Percentiles rank a stretch among this genome's conserved stretches.
These are phyloP conservation scores for Cercospora sp. DNA, from an alignment of 2,329 filamentous ascomycete species.

Conservation along the genomic window DNA sequence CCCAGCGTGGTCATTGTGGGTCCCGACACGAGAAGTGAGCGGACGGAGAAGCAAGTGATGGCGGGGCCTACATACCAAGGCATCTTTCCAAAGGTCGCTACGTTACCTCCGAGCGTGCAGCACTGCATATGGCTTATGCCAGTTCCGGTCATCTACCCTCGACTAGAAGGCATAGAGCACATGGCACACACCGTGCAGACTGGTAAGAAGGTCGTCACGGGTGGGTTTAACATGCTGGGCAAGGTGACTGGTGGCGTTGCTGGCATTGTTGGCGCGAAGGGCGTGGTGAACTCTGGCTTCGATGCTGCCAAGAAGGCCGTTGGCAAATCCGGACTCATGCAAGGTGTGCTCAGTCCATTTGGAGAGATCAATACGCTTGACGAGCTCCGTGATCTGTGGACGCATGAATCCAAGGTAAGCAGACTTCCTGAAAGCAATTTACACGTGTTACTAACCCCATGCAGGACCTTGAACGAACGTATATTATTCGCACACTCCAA, in stretches of 20 bases:
- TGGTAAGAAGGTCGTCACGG: slow-evolving; percentile 94
- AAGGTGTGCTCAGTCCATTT: slow-evolving; percentile 90
- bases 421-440: slow-evolving; percentile 14
- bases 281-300: slow-evolving; percentile 89
- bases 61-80: slow-evolving; percentile 96
- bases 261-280: slow-evolving; percentile 91
- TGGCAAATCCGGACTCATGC: slow-evolving; percentile 93
- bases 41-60: slow-evolving; percentile 87
- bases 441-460: slow-evolving; percentile 6
- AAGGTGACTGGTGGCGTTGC: slow-evolving; percentile 94
- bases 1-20: slow-evolving; percentile 88
- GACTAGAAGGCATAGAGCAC: slow-evolving; percentile 87
- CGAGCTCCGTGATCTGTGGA: slow-evolving; percentile 95
- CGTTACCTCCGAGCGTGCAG: slow-evolving; percentile 86
- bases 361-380: slow-evolving; percentile 94
- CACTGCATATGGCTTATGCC: slow-evolving; percentile 97
- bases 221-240: slow-evolving; percentile 92
- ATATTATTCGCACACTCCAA: slow-evolving; percentile 92
- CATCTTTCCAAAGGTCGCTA: slow-evolving; percentile 91
- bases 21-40: slow-evolving; percentile 86
- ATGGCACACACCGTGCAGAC: slow-evolving; percentile 88
- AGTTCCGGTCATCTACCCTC: slow-evolving; percentile 85
- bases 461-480: slow-evolving; percentile 88
- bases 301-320: slow-evolving; percentile 94
- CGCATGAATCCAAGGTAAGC: slow-evolving; percentile 82